Evolutionary conservation across 2,329 filamentous ascomycete species (phyloP), one percentile per base, ranked within the genome.

Genomic region (Fusarium pilosicola): DNA sequence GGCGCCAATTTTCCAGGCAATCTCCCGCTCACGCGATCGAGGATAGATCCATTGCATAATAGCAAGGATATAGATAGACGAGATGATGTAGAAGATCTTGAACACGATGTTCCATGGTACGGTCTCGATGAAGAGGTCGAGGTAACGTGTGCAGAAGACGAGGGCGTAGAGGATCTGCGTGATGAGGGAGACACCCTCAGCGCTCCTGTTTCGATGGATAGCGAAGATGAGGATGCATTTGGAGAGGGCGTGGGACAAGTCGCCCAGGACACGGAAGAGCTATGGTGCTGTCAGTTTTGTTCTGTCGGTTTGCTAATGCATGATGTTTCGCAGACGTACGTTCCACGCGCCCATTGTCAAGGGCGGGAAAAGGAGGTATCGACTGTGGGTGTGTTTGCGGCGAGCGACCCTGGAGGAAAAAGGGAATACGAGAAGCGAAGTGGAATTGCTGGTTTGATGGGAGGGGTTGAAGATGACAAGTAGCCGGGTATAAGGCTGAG

Each of bases 141-240:
- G 89, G 83, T 98, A 98, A 69, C 96, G 91, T 9, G 94, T 92
- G 79, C 91, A 86, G 84, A 98, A 98, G 65, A 98, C 95, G 72
- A 92, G 81, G 62, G 92, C 90, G 84, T 98, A 98, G 74, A 98
- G 90, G 63, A 91, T 88, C 83, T 98, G 96, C 3, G 93, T 97
- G 78, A 98, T 94, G 80, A 97, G 91, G 30, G 95, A 97, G 70
- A 98, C 93, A 68, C 95, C 94, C 87, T 97, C 95, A 54, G 95
- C 93, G 81, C 93, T 96, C 80, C 89, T 89, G 80, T 98, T 97
- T 75, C 90, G 89, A 84, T 97, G 94, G 78, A 98, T 97, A 62
- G 95, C 91, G 85, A 92, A 93, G 84, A 98, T 94, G 77, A 98
- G 88, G 80, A 98, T 96, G 81, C 92, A 90, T 88, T 97, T 98